Evolutionary conservation across 176 grass and related monocot genomes (phyloP).

Genomic region (Oryza brachyantha): DNA sequence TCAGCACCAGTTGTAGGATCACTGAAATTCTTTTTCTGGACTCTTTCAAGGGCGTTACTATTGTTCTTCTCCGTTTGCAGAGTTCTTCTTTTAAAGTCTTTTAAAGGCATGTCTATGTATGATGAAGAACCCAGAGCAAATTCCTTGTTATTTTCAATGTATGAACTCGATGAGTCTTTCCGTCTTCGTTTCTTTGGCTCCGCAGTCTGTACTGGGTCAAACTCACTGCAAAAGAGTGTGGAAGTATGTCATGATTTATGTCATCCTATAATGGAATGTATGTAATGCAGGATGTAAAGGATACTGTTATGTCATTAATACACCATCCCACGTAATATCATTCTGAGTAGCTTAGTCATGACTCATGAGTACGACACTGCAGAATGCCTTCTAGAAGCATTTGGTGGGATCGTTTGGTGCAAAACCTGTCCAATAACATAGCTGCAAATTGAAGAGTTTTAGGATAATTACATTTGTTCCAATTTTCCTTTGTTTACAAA

Average conservation of each 20-base stretch:
- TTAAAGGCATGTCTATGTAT: conserved; percentile 23
- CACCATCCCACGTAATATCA: conserved; percentile 9
- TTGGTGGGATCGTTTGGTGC: background rate
- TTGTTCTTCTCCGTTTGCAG: conserved; percentile 32
- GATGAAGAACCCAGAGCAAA: conserved; percentile 1
- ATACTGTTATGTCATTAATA: conserved; percentile 1
- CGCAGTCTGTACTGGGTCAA: conserved; percentile 36
- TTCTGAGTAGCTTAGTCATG: background rate
- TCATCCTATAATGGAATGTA: background rate
- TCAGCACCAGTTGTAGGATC: conserved; percentile 23
- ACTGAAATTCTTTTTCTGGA: conserved; percentile 40
- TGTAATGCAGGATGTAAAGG: background rate
- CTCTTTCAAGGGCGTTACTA: conserved; percentile 13
- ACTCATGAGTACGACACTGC: conserved; percentile 8
- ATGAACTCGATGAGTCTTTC: conserved; percentile 50
- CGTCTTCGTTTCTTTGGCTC: conserved; percentile 68
- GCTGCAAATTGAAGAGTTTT: conserved; percentile 24
- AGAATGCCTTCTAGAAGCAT: background rate
- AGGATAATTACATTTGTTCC: conserved; percentile 62
- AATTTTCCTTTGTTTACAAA: conserved; percentile 88
- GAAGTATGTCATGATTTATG: conserved; percentile 18
- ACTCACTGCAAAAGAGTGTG: conserved; percentile 52
- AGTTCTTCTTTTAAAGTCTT: conserved; percentile 32
- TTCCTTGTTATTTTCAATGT: conserved; percentile 34
- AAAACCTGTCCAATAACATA: background rate